Percentiles rank a stretch among this genome's conserved stretches.
These are phyloP conservation scores for Penicillium coffeae DNA, from an alignment of 495 filamentous ascomycete species.

Conservation along the genomic window DNA sequence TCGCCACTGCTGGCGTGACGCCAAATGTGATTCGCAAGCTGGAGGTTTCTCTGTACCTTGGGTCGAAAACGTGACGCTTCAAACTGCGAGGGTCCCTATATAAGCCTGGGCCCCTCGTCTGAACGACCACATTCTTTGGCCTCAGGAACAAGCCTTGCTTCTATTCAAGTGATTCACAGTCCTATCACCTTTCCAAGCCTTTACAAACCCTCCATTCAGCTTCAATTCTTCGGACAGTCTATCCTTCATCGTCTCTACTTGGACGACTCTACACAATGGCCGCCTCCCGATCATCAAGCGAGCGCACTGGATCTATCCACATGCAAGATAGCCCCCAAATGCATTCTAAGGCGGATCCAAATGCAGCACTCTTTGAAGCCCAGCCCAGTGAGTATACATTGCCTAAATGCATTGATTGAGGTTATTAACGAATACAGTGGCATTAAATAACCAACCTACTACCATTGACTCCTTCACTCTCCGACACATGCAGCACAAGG, in stretches of 20 bases:
- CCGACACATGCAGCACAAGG: conserved; percentile 70
- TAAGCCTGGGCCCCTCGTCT: background rate
- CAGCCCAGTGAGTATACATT: conserved; percentile 69
- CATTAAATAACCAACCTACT: conserved; percentile 15
- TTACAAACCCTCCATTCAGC: too few relatives aligned
- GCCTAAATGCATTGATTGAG: background rate
- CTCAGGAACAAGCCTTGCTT: background rate
- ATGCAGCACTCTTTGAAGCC: conserved; percentile 73
- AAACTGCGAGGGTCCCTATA: background rate
- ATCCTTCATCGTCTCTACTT: background rate
- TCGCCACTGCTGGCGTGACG: conserved; percentile 26
- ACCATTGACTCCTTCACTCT: conserved; percentile 52
- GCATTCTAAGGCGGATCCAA: conserved; percentile 81
- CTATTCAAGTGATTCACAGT: too few relatives aligned
- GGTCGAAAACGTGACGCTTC: background rate
- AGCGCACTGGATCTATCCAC: conserved; percentile 25
- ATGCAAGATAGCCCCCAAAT: conserved; percentile 49
- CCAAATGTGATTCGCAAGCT: conserved; percentile 3
- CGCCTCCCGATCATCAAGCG: conserved; percentile 23
- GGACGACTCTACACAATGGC: conserved; percentile 14
- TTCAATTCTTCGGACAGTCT: background rate
- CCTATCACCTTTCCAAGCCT: too few relatives aligned
- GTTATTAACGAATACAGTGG: conserved; percentile 11
- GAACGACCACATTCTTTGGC: background rate
- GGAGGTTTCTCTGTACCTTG: conserved; percentile 16